phyloP scores from a whole-genome alignment of 176 grass and related monocot genomes.

The Musa beccarii region DNA sequence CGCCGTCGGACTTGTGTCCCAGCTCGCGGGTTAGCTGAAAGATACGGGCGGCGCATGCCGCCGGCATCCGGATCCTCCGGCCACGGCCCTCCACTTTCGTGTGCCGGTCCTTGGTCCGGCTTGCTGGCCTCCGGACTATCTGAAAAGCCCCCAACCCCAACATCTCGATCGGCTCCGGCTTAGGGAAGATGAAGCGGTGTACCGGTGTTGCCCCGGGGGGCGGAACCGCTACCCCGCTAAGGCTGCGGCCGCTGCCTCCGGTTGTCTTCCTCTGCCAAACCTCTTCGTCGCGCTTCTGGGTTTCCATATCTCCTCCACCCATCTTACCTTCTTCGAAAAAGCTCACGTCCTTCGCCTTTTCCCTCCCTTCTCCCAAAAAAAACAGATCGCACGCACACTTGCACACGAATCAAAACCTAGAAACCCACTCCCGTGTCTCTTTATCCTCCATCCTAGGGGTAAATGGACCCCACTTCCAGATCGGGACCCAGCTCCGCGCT shows the following conservation, averaged over 20 bases:
- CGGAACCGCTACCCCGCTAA: background rate
- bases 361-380: background rate
- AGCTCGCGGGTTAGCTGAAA: conserved; percentile 10
- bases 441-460: background rate
- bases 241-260: background rate
- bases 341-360: background rate
- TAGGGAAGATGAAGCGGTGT: background rate
- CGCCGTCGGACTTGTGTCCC: conserved; percentile 10
- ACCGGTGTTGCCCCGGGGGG: background rate
- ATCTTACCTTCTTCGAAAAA: background rate
- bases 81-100: conserved; percentile 10
- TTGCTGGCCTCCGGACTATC: background rate
- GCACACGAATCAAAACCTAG: background rate
- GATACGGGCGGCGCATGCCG: conserved; percentile 9
- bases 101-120: conserved; percentile 14
- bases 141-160: background rate
- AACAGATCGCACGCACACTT: background rate
- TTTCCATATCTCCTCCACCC: background rate
- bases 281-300: background rate
- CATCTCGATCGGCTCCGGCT: conserved; percentile 11
- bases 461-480: background rate
- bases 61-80: conserved; percentile 16
- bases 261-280: background rate
- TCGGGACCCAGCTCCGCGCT: too few species aligned
- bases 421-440: background rate